Percentiles rank a stretch among this genome's conserved stretches.
Evolutionary conservation across 306 rosid species (phyloP).

Genomic region (Cyamopsis tetragonoloba): DNA sequence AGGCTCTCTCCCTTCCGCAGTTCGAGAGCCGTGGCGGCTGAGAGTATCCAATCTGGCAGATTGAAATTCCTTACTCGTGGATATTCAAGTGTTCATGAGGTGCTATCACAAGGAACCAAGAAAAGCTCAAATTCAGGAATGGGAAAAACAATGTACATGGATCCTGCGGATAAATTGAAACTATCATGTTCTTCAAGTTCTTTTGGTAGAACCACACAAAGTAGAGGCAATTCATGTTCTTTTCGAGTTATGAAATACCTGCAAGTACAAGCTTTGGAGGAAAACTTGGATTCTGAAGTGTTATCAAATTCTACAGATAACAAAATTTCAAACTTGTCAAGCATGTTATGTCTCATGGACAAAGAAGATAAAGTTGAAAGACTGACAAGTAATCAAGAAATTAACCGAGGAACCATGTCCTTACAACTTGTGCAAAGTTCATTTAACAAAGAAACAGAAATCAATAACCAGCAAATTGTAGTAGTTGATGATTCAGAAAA

Average conservation of each 20-base stretch:
- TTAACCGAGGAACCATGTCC: constrained; percentile 19
- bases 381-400: constrained; percentile 27
- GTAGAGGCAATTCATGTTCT: constrained; percentile 23
- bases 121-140: constrained; percentile 29
- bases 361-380: constrained; percentile 30
- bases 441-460: constrained; percentile 28
- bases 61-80: constrained; percentile 21
- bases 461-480: constrained; percentile 34
- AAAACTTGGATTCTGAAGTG: constrained; percentile 25
- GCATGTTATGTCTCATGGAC: constrained; percentile 21
- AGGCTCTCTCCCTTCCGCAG: constrained; percentile 60
- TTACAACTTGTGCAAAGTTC: constrained; percentile 28
- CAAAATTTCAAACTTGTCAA: constrained; percentile 16
- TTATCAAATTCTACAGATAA: constrained; percentile 26
- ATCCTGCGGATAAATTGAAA: constrained; percentile 46
- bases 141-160: constrained; percentile 71
- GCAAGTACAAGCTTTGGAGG: constrained; percentile 31
- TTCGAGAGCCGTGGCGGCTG: constrained; percentile 40
- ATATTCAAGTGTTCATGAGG: constrained; percentile 33
- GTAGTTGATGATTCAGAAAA: constrained; percentile 35
- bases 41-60: constrained; percentile 34
- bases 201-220: constrained; percentile 29
- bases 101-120: constrained; percentile 32
- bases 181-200: constrained; percentile 30
- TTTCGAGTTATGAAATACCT: constrained; percentile 41